Evolutionary conservation across 352 stramenopile genomes (phyloP).

Genomic region (Globisporangium middletonii): DNA sequence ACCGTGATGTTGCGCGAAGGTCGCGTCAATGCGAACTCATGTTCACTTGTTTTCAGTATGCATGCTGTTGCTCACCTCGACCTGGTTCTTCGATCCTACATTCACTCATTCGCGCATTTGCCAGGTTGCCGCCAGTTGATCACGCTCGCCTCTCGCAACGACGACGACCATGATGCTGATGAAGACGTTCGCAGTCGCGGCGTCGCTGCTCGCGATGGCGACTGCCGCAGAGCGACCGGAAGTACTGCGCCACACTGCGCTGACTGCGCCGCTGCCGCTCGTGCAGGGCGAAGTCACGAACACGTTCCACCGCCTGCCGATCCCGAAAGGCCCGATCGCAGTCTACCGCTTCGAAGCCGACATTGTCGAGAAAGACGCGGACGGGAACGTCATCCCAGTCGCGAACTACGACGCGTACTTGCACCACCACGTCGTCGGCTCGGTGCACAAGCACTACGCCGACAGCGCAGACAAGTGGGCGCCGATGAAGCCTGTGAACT

Average conservation of each 20-base stretch:
- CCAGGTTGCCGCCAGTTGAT: not conserved
- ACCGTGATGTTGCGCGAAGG: not conserved
- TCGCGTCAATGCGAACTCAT: not conserved
- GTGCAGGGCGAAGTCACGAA: slow-evolving; percentile 73
- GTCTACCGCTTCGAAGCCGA: slow-evolving; percentile 80
- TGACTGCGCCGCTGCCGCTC: slow-evolving; percentile 54
- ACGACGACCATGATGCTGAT: not conserved
- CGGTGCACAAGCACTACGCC: slow-evolving; percentile 58
- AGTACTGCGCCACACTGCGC: slow-evolving; percentile 56
- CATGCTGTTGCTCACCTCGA: no score
- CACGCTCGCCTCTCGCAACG: no score
- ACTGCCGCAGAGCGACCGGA: slow-evolving; percentile 13
- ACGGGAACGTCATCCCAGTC: slow-evolving; percentile 44
- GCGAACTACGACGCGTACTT: slow-evolving; percentile 72
- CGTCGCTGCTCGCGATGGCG: slow-evolving; percentile 1
- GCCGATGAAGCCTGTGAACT: slow-evolving; percentile 71
- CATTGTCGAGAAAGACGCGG: slow-evolving; percentile 60
- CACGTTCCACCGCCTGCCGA: slow-evolving; percentile 60
- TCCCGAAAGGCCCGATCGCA: slow-evolving; percentile 72
- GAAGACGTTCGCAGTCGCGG: slow-evolving; percentile 5
- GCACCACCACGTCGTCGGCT: slow-evolving; percentile 79
- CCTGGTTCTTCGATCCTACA: no score
- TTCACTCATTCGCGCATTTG: no score
- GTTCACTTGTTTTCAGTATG: not conserved
- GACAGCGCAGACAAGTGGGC: slow-evolving; percentile 39